Evolutionary conservation across 805 yeast species (phyloP).

Genomic region (Saturnispora galanensis): DNA sequence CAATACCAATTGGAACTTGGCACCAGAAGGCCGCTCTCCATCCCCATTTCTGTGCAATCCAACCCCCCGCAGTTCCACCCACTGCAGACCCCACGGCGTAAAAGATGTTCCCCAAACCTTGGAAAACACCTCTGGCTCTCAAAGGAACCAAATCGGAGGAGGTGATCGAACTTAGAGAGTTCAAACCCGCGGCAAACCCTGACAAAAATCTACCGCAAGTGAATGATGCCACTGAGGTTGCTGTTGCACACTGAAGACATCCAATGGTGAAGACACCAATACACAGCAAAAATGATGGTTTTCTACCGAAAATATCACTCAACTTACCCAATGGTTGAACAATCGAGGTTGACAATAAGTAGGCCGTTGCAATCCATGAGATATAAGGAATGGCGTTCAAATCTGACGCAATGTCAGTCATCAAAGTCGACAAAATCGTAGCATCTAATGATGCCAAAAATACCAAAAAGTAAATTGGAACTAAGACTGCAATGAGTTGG

Average conservation of each 20-base stretch:
- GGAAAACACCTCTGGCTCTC: slow-evolving; percentile 73
- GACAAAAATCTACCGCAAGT: slow-evolving; percentile 57
- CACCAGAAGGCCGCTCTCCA: slow-evolving; percentile 57
- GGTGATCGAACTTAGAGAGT: slow-evolving; percentile 65
- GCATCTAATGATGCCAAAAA: slow-evolving; percentile 59
- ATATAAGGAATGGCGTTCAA: slow-evolving; percentile 51
- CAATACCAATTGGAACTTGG: slow-evolving; percentile 43
- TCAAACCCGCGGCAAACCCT: slow-evolving; percentile 89
- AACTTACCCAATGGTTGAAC: slow-evolving; percentile 68
- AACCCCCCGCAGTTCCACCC: slow-evolving; percentile 61
- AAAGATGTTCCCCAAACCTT: slow-evolving; percentile 73
- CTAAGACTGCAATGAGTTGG: slow-evolving; percentile 27
- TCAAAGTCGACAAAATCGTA: slow-evolving; percentile 57
- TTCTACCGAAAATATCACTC: slow-evolving; percentile 65
- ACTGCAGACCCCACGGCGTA: slow-evolving; percentile 71
- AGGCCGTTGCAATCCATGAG: slow-evolving; percentile 69
- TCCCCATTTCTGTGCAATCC: slow-evolving; percentile 44
- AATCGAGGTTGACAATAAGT: slow-evolving; percentile 57
- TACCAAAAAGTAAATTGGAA: slow-evolving; percentile 36
- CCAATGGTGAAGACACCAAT: slow-evolving; percentile 48
- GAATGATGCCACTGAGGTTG: slow-evolving; percentile 37
- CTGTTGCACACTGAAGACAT: slow-evolving; percentile 43
- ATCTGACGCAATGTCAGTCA: slow-evolving; percentile 60
- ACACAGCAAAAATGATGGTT: slow-evolving; percentile 41
- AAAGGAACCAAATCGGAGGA: slow-evolving; percentile 75